phyloP scores from a whole-genome alignment of 169 alveolate species.

The Plasmodium berghei region DNA sequence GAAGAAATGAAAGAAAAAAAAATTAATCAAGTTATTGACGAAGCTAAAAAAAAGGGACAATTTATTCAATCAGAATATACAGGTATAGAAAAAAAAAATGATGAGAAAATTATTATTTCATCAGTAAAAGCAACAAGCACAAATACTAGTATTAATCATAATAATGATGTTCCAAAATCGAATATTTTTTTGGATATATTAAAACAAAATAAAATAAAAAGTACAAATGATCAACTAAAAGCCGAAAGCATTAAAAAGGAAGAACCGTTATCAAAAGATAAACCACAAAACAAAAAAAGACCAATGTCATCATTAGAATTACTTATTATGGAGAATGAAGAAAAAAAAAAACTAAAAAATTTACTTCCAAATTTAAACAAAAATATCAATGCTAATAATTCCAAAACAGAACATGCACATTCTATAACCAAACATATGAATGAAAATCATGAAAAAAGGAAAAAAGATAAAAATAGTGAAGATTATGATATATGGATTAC shows the following conservation, averaged over 20 bases:
- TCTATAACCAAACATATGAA: not conserved
- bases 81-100: constrained; percentile 31
- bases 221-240: not conserved
- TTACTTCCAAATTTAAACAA: not conserved
- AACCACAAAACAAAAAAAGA: constrained; percentile 23
- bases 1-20: constrained; percentile 69
- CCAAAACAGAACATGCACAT: not conserved
- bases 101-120: constrained; percentile 58
- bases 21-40: constrained; percentile 68
- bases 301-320: constrained; percentile 52
- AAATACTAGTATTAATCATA: not conserved
- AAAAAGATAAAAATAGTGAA: not conserved
- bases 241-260: not conserved
- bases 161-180: constrained; percentile 14
- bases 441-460: not conserved
- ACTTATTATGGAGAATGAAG: constrained; percentile 65
- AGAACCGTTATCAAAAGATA: not conserved
- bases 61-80: constrained; percentile 73
- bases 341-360: constrained; percentile 39
- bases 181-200: constrained; percentile 10
- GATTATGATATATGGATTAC: constrained; percentile 31
- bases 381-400: not conserved
- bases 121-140: constrained; percentile 18
- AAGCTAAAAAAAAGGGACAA: constrained; percentile 67
- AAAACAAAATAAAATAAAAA: constrained; percentile 5